A percentile compares a stretch with the other conserved stretches of the same genome.
Conservation (phyloP, 2,329 filamentous ascomycete species). For the Neofusicoccum ribis region DNA sequence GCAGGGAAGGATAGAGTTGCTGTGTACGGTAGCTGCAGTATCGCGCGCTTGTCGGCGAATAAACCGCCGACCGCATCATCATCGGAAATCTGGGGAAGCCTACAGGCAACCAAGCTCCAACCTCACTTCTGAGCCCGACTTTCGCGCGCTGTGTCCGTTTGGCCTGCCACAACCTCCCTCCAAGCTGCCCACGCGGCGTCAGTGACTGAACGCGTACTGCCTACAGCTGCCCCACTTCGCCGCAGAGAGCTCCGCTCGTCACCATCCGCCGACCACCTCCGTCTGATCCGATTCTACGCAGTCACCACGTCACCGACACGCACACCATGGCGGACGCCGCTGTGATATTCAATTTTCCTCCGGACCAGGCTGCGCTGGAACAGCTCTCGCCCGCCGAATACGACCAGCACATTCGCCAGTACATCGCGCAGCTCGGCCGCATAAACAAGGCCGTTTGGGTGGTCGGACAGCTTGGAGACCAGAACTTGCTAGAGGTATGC, state of each 20-base stretch:
- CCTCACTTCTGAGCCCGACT: not conserved
- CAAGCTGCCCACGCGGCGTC: not conserved
- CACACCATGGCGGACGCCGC: conserved; percentile 15
- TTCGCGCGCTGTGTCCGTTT: not conserved
- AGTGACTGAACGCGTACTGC: not conserved
- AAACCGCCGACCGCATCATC: conserved; percentile 14
- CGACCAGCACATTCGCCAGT: conserved; percentile 37
- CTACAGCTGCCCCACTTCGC: not conserved
- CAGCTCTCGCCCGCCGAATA: conserved; percentile 33
- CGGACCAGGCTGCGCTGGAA: conserved; percentile 4
- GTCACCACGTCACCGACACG: not conserved
- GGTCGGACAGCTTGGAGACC: conserved; percentile 39
- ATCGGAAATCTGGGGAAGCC: conserved; percentile 19
- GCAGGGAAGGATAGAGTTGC: not conserved
- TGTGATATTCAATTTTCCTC: conserved; percentile 17
- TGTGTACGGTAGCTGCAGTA: not conserved
- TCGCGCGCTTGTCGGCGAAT: conserved; percentile 8
- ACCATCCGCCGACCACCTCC: not conserved
- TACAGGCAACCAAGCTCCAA: conserved; percentile 16
- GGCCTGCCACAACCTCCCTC: not conserved
- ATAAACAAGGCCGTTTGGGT: conserved; percentile 34
- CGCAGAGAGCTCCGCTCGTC: conserved; percentile 15
- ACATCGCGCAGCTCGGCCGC: conserved; percentile 36
- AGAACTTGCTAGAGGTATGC: conserved; percentile 42
- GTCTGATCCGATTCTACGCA: not conserved